Evolutionary conservation across 257 asterid species (phyloP), one percentile per base, ranked within the genome.

Genomic region (Ligustrum vulgare): DNA sequence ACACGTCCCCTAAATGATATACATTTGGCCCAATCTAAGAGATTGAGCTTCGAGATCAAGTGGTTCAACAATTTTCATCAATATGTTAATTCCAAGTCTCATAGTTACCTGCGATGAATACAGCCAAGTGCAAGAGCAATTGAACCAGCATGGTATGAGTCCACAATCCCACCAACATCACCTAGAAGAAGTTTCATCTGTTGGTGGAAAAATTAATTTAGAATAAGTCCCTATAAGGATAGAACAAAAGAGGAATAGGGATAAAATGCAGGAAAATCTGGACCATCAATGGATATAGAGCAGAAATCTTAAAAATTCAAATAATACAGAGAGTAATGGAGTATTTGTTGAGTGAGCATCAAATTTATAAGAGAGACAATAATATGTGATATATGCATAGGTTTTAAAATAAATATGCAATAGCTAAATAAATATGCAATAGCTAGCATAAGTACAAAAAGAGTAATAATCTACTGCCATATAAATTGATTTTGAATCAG

Each of bases 81-180:
- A 70, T 63, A 76, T 69, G 12, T 71, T 63, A 58, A 68, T 65
- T 32, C 62, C 71, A 67, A 66, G 49, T 79, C 64, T 66, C 83
- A 80, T 32, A 70, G 70, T 88, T 89, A 93, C 99, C 99, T 89
- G 94, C 97, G 87, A 86, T 95, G 98, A 60, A 93, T 93, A 82
- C 97, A 89, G 76, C 99, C 99, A 81, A 95, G 96, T 68, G 96
- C 87, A 78, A 95, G 84, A 85, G 98, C 96, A 84, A 95, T 80
- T 54, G 99, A 95, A 74, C 97, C 98, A 69, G 97, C 88, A 83
- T 90, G 90, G 83, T 86, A 68, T 65, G 94, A 77, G 76, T 94
- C 97, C 69, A 84, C 77, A 25, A 72, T 82, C 75, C 86, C 84
- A 75, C 84, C 85, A 75, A 80, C 88, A 78, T 93, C 98, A 74